phyloP scores from a whole-genome alignment of 202 grass and related monocot species.

The Panicum virgatum region DNA sequence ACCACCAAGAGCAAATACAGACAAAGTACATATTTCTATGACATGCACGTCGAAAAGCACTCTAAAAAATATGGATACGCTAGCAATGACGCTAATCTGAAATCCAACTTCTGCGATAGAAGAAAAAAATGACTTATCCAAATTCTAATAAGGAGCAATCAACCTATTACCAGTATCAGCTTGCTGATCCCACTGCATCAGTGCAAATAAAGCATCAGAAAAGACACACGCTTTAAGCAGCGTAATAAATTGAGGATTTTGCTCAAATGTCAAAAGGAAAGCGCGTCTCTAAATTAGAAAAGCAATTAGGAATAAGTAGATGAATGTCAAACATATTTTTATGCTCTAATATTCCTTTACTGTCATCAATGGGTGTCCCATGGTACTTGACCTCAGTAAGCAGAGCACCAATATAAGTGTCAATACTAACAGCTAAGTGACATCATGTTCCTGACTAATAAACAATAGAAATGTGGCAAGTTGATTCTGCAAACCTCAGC shows the following conservation, averaged over 20 bases:
- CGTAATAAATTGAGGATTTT: slow-evolving; percentile 16
- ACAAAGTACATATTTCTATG: slow-evolving; percentile 8
- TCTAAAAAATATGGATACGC: slow-evolving; percentile 2
- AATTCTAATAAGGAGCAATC: not conserved
- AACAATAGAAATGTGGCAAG: slow-evolving; percentile 5
- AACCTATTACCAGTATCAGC: not conserved
- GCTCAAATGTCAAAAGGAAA: slow-evolving; percentile 16
- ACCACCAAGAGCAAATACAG: not conserved
- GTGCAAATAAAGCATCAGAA: not conserved
- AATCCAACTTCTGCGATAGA: not conserved
- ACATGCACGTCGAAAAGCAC: not conserved
- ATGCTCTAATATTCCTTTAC: not conserved
- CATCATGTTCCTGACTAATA: slow-evolving; percentile 6
- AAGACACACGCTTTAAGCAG: not conserved
- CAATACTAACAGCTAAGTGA: slow-evolving; percentile 27
- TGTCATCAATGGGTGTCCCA: slow-evolving; percentile 12
- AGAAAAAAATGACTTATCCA: not conserved
- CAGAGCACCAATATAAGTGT: not conserved
- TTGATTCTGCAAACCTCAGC: slow-evolving; percentile 69
- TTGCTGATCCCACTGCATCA: slow-evolving; percentile 19
- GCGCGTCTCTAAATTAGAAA: slow-evolving; percentile 1
- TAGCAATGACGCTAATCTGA: not conserved
- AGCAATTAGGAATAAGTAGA: not conserved
- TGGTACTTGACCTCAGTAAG: not conserved
- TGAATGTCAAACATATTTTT: not conserved